Percentiles rank a stretch among this genome's conserved stretches.
Evolutionary conservation across 768 basidiomycete genomes (phyloP).

Genomic region (Cubamyces sp.): DNA sequence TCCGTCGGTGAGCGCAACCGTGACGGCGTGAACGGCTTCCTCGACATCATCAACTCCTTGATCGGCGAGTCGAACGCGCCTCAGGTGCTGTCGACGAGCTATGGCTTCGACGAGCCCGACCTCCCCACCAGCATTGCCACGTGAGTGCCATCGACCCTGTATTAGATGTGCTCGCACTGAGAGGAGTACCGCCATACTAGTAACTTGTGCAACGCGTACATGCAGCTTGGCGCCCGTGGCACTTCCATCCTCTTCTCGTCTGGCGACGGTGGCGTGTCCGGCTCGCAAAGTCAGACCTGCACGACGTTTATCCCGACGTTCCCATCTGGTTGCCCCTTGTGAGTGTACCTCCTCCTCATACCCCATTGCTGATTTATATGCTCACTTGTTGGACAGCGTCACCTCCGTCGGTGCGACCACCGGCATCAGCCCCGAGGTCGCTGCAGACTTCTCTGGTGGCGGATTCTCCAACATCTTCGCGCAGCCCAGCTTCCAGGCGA

Average conservation of each 20-base stretch:
- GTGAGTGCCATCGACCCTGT: constrained; percentile 26
- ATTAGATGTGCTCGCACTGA: background rate
- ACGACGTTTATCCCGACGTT: constrained; percentile 42
- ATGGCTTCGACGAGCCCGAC: constrained; percentile 45
- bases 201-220: constrained; percentile 41
- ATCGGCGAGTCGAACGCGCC: constrained; percentile 48
- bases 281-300: constrained; percentile 35
- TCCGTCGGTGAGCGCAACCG: constrained; percentile 20
- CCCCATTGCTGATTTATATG: background rate
- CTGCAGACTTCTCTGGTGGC: constrained; percentile 40
- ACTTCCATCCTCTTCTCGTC: constrained; percentile 43
- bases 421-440: constrained; percentile 31
- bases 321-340: constrained; percentile 44
- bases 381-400: constrained; percentile 23
- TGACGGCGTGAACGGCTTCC: constrained; percentile 31
- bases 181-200: constrained; percentile 14
- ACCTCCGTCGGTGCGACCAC: constrained; percentile 42
- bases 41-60: constrained; percentile 60
- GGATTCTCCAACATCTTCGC: constrained; percentile 41
- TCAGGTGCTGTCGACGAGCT: constrained; percentile 68
- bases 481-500: constrained; percentile 41
- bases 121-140: constrained; percentile 31
- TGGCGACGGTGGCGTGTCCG: constrained; percentile 43
- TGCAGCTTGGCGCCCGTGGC: constrained; percentile 42
- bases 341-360: constrained; percentile 3